phyloP scores from a whole-genome alignment of 2,329 filamentous ascomycete genomes.

The Phyllosticta citribraziliensis region DNA sequence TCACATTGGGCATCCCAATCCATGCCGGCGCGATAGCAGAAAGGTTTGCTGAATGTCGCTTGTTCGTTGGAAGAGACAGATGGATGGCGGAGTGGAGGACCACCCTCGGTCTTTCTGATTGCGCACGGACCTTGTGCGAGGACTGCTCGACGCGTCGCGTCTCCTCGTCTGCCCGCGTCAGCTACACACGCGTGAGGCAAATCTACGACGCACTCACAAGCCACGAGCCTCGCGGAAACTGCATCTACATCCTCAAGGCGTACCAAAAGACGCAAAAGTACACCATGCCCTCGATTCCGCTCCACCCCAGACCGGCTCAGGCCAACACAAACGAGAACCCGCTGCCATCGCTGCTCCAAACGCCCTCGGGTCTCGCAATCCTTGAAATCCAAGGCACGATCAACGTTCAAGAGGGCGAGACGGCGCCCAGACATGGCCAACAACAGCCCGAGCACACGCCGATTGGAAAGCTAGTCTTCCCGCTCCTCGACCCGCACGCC shows the following conservation, averaged over 20 bases:
- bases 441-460: conserved; percentile 28
- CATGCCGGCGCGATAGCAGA: background rate
- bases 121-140: background rate
- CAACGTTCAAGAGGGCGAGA: conserved; percentile 52
- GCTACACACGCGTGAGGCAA: too few species aligned
- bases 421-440: background rate
- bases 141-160: background rate
- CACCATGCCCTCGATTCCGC: conserved; percentile 12
- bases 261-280: background rate
- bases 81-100: background rate
- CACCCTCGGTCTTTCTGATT: too few species aligned
- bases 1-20: background rate
- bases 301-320: conserved; percentile 11
- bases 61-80: background rate
- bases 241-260: background rate
- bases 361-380: conserved; percentile 78
- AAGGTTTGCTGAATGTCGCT: background rate
- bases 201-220: background rate
- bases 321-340: conserved; percentile 36
- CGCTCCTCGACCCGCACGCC: conserved; percentile 51
- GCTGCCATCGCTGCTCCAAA: conserved; percentile 75
- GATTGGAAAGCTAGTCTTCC: conserved; percentile 69
- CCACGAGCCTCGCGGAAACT: background rate
- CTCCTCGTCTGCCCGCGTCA: background rate
- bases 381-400: conserved; percentile 89